Percentiles rank a stretch among this genome's conserved stretches.
Evolutionary conservation across 2,329 filamentous ascomycete genomes (phyloP).

Genomic region (Alternaria dauci): DNA sequence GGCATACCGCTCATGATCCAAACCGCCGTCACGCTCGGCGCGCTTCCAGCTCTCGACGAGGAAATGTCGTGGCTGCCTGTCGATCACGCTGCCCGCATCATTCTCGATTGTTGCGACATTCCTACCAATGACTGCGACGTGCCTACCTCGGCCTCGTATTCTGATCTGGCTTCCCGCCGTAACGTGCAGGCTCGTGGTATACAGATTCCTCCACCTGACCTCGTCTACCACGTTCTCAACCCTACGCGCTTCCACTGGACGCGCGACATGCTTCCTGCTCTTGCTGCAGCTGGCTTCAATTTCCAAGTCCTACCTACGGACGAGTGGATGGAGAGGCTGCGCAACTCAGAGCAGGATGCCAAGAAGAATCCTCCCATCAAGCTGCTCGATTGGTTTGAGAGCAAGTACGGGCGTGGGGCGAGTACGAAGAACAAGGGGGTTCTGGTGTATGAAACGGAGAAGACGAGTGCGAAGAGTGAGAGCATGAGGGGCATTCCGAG

Average conservation of each 20-base stretch:
- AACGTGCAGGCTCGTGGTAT: background rate
- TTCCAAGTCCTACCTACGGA: slow-evolving; percentile 34
- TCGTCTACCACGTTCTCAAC: slow-evolving; percentile 64
- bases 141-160: background rate
- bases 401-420: slow-evolving; percentile 32
- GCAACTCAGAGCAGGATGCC: slow-evolving; percentile 31
- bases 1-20: slow-evolving; percentile 62
- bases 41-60: slow-evolving; percentile 57
- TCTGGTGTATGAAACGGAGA: slow-evolving; percentile 24
- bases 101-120: slow-evolving; percentile 26
- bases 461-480: slow-evolving; percentile 25
- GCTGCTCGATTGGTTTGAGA: slow-evolving; percentile 41
- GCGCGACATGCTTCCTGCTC: slow-evolving; percentile 60
- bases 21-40: slow-evolving; percentile 56
- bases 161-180: background rate
- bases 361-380: slow-evolving; percentile 40
- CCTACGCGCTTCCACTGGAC: slow-evolving; percentile 62
- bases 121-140: too few species aligned
- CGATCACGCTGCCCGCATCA: slow-evolving; percentile 52
- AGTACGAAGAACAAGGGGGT: slow-evolving; percentile 17
- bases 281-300: slow-evolving; percentile 54
- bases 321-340: slow-evolving; percentile 39
- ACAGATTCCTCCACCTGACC: slow-evolving; percentile 14
- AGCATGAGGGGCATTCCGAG: slow-evolving; percentile 19
- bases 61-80: slow-evolving; percentile 55